Base-by-base conservation (phyloP, 148 eudicot species). In the Nepenthes mirabilis region DNA sequence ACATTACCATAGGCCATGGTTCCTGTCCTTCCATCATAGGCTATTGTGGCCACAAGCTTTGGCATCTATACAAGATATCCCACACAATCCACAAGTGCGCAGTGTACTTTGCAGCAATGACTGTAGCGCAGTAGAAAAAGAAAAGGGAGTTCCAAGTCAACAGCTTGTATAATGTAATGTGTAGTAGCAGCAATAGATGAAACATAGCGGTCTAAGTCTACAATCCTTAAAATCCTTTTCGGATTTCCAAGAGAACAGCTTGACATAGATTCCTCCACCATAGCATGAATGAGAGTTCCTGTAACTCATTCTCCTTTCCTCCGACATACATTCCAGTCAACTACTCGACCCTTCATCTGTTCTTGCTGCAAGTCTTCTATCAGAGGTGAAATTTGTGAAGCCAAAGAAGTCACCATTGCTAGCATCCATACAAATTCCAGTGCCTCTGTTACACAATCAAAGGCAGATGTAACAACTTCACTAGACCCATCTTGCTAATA, bases 391-490 rank as follows among this genome's bases (percentile, higher is more conserved):
- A 94, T 64, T 78, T 94, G 97, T 61, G 96, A 97, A 55, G 99
- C 79, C 63, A 94, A 74, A 51, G 99, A 94, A 63, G 97, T 73
- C 62, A 95, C 99, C 99, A 94, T 94, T 64, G 99, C 99, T 34
- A 97, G 90, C 37, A 97, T 94, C 99, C 99, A 94, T 9, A 94
- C 99, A 64, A 94, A 97, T 69, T 94, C 99, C 57, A 97, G 99
- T 37, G 99, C 89, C 80, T 94, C 99, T 32, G 99, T 86, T 60
- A 95, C 84, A 75, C 86, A 91, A 61, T 94, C 99, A 65, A 94
- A 83, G 60, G 86, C 87, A 68, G 54, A 71, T 53, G 89, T 87
- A 60, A 89, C 97, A 62, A 90, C 86, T 86, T 94, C 99, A 70
- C 99, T 97, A 69, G 99, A 97, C 56, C 99, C 99, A 72, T 94